These are phyloP conservation scores for Rubia peregrina DNA, from an alignment of 305 asterid genomes.

Conservation along the genomic window DNA sequence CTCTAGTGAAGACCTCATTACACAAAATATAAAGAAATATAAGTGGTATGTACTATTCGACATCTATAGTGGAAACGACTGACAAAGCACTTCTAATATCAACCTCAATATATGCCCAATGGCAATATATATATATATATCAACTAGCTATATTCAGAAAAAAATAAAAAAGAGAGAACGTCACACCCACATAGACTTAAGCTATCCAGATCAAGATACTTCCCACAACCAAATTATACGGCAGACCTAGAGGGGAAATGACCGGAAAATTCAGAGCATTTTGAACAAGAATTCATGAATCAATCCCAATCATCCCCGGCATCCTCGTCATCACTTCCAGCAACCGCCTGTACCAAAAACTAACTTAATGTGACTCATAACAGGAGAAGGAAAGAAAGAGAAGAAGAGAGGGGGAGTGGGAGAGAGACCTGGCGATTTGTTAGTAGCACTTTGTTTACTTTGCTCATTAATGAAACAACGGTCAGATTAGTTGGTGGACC, in stretches of 20 bases:
- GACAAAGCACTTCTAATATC: constrained; percentile 6
- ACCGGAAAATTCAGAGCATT: neutral
- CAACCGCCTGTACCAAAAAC: constrained; percentile 56
- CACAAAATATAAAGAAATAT: constrained; percentile 5
- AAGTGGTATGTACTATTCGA: constrained; percentile 11
- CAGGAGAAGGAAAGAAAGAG: neutral
- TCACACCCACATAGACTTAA: constrained; percentile 4
- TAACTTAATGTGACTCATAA: constrained; percentile 18
- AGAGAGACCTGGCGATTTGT: constrained; percentile 78
- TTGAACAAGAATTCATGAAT: constrained; percentile 34
- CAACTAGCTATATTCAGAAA: constrained; percentile 9
- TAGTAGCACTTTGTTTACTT: constrained; percentile 41
- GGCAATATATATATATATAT: constrained; percentile 4
- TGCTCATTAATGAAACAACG: constrained; percentile 87
- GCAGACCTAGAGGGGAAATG: neutral
- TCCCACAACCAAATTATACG: neutral
- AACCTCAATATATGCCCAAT: constrained; percentile 8
- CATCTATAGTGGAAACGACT: constrained; percentile 10
- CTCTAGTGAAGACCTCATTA: constrained; percentile 7
- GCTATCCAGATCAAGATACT: neutral
- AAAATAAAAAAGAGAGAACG: neutral
- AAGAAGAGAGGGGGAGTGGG: constrained; percentile 10
- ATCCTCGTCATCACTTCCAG: constrained; percentile 89
- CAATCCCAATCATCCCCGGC: constrained; percentile 77
- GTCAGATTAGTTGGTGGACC: constrained; percentile 71